These are phyloP conservation scores for Trichoderma brevicompactum DNA, from an alignment of 2,329 filamentous ascomycete species.

Conservation along the genomic window DNA sequence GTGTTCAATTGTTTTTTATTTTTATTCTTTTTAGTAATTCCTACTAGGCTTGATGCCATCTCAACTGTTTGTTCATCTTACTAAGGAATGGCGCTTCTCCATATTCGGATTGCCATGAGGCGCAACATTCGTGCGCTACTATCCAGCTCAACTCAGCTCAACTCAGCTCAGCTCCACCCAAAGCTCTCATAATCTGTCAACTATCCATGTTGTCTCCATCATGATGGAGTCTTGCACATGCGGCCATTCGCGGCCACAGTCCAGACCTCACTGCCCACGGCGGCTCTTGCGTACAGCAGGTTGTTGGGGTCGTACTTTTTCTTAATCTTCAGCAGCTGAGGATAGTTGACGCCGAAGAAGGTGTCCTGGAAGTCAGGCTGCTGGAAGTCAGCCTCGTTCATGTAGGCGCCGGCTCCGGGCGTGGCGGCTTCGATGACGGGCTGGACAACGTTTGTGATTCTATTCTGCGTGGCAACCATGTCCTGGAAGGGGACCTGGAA, in stretches of 20 bases:
- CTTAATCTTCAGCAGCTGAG: constrained; percentile 50
- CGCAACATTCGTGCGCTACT: too few species aligned
- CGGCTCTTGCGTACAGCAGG: constrained; percentile 54
- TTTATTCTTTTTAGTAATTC: too few species aligned
- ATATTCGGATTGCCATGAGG: too few species aligned
- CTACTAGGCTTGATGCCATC: too few species aligned
- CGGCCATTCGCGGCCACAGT: constrained; percentile 39
- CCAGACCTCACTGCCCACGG: constrained; percentile 58
- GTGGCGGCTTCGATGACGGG: constrained; percentile 38
- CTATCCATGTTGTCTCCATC: background rate
- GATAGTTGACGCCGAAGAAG: constrained; percentile 55
- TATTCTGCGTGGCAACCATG: constrained; percentile 37
- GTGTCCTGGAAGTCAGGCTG: constrained; percentile 50
- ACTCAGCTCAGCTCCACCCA: too few species aligned
- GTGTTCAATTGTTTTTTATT: too few species aligned
- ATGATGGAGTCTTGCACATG: constrained; percentile 31
- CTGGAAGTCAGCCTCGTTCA: constrained; percentile 57
- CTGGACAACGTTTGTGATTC: constrained; percentile 39
- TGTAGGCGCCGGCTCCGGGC: constrained; percentile 51
- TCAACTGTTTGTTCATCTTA: too few species aligned
- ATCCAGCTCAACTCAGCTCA: too few species aligned
- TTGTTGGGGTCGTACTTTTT: constrained; percentile 50
- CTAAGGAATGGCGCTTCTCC: too few species aligned
- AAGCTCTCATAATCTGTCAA: too few species aligned
- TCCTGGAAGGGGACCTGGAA: constrained; percentile 38